Percentiles rank a stretch among this genome's conserved stretches.
phyloP scores from a whole-genome alignment of 768 basidiomycete species.

The Trametes coccinea region DNA sequence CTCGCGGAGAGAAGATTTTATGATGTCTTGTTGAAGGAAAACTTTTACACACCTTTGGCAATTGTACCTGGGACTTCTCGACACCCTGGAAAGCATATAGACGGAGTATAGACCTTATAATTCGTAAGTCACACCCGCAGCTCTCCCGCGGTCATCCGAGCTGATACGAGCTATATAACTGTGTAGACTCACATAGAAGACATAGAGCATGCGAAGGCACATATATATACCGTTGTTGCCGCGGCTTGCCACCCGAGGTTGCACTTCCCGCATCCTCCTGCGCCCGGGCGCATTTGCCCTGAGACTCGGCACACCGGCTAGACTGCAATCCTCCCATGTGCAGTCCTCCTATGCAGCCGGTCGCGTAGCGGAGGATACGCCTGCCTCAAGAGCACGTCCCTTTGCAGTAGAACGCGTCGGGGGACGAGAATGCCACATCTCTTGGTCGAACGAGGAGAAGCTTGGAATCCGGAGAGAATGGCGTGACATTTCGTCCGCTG shows the following conservation, averaged over 20 bases:
- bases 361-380: not conserved
- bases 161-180: no score
- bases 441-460: conserved; percentile 23
- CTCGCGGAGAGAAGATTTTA: no score
- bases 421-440: conserved; percentile 29
- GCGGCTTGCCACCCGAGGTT: conserved; percentile 5
- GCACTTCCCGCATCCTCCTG: not conserved
- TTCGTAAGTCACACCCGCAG: no score
- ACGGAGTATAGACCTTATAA: no score
- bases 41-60: no score
- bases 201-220: conserved; percentile 8
- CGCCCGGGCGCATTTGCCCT: not conserved
- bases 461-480: conserved; percentile 27
- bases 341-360: not conserved
- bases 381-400: conserved; percentile 7
- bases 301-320: not conserved
- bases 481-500: conserved; percentile 18
- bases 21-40: no score
- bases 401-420: conserved; percentile 31
- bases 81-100: no score
- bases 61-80: no score
- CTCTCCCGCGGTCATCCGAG: no score
- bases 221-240: conserved; percentile 5
- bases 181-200: no score
- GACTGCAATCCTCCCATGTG: not conserved